Conservation (phyloP, 228 moss, liverwort and hornwort species). For the Sphagnum fallax region DNA sequence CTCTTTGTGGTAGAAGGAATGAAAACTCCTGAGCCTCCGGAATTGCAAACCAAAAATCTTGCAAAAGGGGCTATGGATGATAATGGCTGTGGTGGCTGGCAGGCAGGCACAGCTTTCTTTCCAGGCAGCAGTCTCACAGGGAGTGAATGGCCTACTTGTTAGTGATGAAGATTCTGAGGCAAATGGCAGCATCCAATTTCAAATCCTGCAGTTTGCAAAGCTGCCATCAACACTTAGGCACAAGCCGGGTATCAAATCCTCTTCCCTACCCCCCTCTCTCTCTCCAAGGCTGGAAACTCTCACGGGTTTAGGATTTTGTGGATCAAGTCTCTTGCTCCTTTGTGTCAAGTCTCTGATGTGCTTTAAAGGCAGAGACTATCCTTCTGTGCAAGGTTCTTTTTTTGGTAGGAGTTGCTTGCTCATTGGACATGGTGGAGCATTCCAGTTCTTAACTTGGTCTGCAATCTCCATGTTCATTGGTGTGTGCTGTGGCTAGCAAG, state of each 20-base stretch:
- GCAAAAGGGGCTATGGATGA: too few relatives aligned
- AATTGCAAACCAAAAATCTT: too few relatives aligned
- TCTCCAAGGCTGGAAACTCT: too few relatives aligned
- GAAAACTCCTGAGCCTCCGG: too few relatives aligned
- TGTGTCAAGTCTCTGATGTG: too few relatives aligned
- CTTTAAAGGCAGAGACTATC: too few relatives aligned
- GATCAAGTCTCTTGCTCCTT: too few relatives aligned
- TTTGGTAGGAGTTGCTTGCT: constrained; percentile 44
- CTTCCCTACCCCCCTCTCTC: neutral
- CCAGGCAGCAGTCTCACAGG: constrained; percentile 70
- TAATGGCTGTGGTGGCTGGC: neutral
- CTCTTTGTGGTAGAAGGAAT: too few relatives aligned
- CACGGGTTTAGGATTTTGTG: too few relatives aligned
- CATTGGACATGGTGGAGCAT: constrained; percentile 51
- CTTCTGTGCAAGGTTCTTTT: too few relatives aligned
- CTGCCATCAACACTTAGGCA: constrained; percentile 52
- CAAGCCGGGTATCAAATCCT: constrained; percentile 17
- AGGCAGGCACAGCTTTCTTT: constrained; percentile 79
- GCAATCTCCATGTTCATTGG: constrained; percentile 66
- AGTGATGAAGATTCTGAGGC: constrained; percentile 68
- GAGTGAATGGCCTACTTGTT: constrained; percentile 48
- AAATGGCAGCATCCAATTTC: constrained; percentile 67
- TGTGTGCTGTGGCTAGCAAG: constrained; percentile 10
- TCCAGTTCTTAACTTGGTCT: constrained; percentile 54
- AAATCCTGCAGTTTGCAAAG: constrained; percentile 59